Evolutionary conservation across 257 asterid genomes (phyloP), one percentile per base, ranked within the genome.

Genomic region (Gardenia jasminoides): DNA sequence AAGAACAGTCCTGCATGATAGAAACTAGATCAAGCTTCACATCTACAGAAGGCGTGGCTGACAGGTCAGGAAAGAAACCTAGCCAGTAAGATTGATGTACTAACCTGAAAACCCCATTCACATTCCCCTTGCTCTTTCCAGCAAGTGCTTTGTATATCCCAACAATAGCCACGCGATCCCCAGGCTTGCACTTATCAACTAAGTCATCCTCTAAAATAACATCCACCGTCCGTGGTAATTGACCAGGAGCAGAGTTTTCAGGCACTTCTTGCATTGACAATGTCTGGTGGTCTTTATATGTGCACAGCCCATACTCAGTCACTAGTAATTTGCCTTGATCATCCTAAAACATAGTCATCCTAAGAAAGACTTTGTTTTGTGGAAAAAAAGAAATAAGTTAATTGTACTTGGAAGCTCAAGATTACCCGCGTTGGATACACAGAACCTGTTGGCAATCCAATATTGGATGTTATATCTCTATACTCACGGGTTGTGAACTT

Each of bases 181-280:
- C 99, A 19, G 99, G 98, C 85, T 95, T 95, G 88, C 99, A 93
- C 44, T n/a, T n/a, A n/a, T n/a, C n/a, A n/a, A n/a, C n/a, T n/a
- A n/a, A n/a, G n/a, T n/a, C n/a, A n/a, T n/a, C n/a, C n/a, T n/a
- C n/a, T n/a, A n/a, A n/a, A n/a, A n/a, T n/a, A n/a, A n/a, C n/a
- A n/a, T n/a, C n/a, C n/a, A n/a, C n/a, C n/a, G n/a, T n/a, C 82
- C 98, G 84, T 80, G 98, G 97, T 79, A 95, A 98, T 78, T 95
- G 99, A 78, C 99, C 98, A 74, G 98, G 99, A 86, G 98, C 97
- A 68, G 98, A 88, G 83, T 95, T 95, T 84, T 95, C 99, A 3
- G 99, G 99, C 66, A 93, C 96, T 84, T 93, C 97, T 90, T 93
- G 99, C 98, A 95, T 89, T 56, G 99, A 92, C 66, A 95, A 67